Evolutionary conservation across 495 filamentous ascomycete species (phyloP), one percentile per base, ranked within the genome.

Genomic region (Penicillium pancosmium): DNA sequence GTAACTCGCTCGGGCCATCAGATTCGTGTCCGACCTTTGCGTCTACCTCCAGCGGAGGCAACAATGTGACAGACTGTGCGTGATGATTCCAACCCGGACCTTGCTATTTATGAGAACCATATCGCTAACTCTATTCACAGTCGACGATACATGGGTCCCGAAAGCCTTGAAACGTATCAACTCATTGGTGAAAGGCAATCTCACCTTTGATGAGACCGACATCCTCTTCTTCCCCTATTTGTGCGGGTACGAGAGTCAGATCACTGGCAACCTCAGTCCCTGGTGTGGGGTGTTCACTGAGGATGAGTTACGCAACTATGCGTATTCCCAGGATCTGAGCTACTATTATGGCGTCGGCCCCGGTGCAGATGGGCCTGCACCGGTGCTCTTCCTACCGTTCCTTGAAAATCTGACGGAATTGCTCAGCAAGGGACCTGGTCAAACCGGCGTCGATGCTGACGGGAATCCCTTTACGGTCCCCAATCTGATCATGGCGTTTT

Each of bases 161-260:
- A 74, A 77, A 7, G 76, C 82, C 38, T 70, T 75, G 15, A 65
- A 73, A 34, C 78, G 83, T 2, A 63, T 87, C 34, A 80, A 84
- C 54, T 58, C 55, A 4, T 47, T 81, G 48, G 67, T 86, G 43
- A 56, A 63, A 13, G 82, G 83, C 2, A 74, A 80, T 52, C 69
- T 86, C 16, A 77, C 75, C 19, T 75, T 86, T 56, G 74, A 68
- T 5, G 70, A 78, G 53, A 65, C 65, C 18, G 82, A 86, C 55
- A 73, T 85, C 18, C 68, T 63, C 19, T 73, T 80, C 52, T 82
- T 87, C 61, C 83, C 84, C 0, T 85, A 85, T 52, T 68, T 87
- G 5, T 87, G 84, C 62, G 84, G 79, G 9, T 86, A 84, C 51
- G 84, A 87, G 60, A 80, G 76, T 6, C 83, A 85, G 61, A 84